These are phyloP conservation scores for Xylaria intraflava DNA, from an alignment of 495 filamentous ascomycete species.

Conservation along the genomic window DNA sequence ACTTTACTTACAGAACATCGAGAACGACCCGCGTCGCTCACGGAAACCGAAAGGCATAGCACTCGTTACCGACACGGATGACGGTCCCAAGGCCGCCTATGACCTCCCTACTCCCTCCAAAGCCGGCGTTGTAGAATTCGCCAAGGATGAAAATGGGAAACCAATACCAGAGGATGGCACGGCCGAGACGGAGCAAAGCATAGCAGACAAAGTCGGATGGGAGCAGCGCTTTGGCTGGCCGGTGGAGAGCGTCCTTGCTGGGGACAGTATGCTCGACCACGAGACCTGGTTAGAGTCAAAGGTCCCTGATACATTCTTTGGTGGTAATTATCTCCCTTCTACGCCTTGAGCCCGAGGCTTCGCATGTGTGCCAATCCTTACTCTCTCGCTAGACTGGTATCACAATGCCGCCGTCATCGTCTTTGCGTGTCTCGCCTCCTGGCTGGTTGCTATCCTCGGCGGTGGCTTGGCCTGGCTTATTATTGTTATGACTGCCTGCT, in stretches of 20 bases:
- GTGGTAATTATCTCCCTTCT: constrained; percentile 49
- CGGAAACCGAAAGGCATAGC: constrained; percentile 60
- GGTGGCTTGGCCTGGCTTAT: constrained; percentile 92
- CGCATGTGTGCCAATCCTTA: constrained; percentile 13
- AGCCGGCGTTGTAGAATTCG: constrained; percentile 49
- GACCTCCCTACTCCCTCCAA: constrained; percentile 72
- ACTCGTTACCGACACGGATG: constrained; percentile 69
- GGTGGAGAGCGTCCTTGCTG: constrained; percentile 43
- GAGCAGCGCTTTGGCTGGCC: constrained; percentile 71
- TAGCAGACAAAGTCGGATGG: constrained; percentile 75
- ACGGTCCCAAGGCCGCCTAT: constrained; percentile 60
- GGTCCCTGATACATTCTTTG: constrained; percentile 85
- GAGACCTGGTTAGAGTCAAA: constrained; percentile 78
- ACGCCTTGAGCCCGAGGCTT: background rate
- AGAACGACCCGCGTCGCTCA: constrained; percentile 55
- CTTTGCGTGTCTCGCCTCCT: constrained; percentile 86
- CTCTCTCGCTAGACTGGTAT: constrained; percentile 78
- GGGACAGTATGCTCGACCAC: constrained; percentile 73
- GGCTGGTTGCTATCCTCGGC: constrained; percentile 81
- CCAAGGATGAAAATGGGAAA: constrained; percentile 40
- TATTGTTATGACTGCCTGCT: constrained; percentile 82
- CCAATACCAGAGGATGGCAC: constrained; percentile 38
- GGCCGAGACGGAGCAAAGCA: constrained; percentile 52
- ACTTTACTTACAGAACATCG: constrained; percentile 29
- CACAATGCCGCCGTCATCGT: constrained; percentile 89